phyloP scores from a whole-genome alignment of 148 eudicot species.

The Rheum nobile region DNA sequence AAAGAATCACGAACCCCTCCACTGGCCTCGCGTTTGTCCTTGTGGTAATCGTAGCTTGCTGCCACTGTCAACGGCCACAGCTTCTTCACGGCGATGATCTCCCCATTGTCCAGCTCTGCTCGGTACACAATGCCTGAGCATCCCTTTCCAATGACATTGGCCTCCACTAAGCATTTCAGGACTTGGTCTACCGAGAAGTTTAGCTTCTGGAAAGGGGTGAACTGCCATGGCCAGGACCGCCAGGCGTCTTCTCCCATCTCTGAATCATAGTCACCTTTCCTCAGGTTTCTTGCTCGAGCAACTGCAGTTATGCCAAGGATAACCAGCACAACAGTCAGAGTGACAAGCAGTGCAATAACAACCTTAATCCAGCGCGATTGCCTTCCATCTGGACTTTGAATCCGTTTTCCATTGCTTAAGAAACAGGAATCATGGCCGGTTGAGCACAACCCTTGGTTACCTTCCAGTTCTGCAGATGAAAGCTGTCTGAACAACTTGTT shows the following conservation, averaged over 20 bases:
- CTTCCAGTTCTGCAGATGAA: slow-evolving; percentile 43
- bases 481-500: slow-evolving; percentile 68
- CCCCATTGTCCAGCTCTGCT: slow-evolving; percentile 50
- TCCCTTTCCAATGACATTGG: slow-evolving; percentile 71
- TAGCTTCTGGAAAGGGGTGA: slow-evolving; percentile 79
- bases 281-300: slow-evolving; percentile 26
- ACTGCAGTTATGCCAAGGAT: slow-evolving; percentile 42
- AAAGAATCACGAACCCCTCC: slow-evolving; percentile 56
- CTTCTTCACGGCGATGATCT: slow-evolving; percentile 71
- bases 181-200: slow-evolving; percentile 52
- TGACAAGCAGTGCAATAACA: slow-evolving; percentile 38
- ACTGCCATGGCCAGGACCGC: slow-evolving; percentile 60
- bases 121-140: slow-evolving; percentile 72
- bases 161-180: slow-evolving; percentile 41
- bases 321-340: slow-evolving; percentile 32
- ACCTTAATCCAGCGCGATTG: slow-evolving; percentile 27
- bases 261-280: slow-evolving; percentile 34
- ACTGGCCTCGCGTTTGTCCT: slow-evolving; percentile 5
- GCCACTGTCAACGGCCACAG: slow-evolving; percentile 43
- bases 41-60: neutral
- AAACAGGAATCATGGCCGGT: slow-evolving; percentile 44
- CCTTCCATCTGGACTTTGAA: slow-evolving; percentile 12
- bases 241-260: slow-evolving; percentile 44
- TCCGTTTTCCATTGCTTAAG: slow-evolving; percentile 14
- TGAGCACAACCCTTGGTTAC: slow-evolving; percentile 55